phyloP scores from a whole-genome alignment of 2,329 filamentous ascomycete species.

The Achaetomium macrosporum region DNA sequence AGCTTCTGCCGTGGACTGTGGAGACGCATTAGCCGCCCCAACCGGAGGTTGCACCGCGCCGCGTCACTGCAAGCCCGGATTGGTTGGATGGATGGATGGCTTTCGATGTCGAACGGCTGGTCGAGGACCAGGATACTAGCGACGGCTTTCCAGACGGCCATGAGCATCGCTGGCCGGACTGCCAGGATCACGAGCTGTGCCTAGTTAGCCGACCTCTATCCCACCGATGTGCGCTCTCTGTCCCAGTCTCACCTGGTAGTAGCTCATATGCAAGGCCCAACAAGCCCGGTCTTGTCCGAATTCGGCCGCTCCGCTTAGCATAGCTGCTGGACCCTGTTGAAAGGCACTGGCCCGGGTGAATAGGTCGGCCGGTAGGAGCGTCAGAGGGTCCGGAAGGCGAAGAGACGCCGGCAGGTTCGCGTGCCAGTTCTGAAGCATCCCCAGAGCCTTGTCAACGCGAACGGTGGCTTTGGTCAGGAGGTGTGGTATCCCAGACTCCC shows the following conservation, averaged over 20 bases:
- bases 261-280: constrained; percentile 44
- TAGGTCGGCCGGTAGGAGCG: constrained; percentile 5
- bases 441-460: constrained; percentile 36
- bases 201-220: too few relatives aligned
- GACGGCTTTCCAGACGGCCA: constrained; percentile 42
- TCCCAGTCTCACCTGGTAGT: constrained; percentile 35
- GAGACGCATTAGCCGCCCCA: constrained; percentile 37
- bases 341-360: constrained; percentile 7
- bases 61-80: constrained; percentile 38
- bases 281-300: constrained; percentile 37
- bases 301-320: constrained; percentile 15
- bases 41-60: constrained; percentile 40
- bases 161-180: constrained; percentile 43
- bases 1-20: constrained; percentile 35
- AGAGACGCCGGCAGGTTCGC: constrained; percentile 34
- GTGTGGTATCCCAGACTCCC: constrained; percentile 22
- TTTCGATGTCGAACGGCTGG: constrained; percentile 26
- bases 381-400: constrained; percentile 29
- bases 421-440: constrained; percentile 39
- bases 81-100: constrained; percentile 26
- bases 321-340: background rate
- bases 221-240: too few relatives aligned
- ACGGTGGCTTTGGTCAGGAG: constrained; percentile 23
- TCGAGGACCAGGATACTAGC: constrained; percentile 34
- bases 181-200: constrained; percentile 43